Evolutionary conservation across 73 alveolate genomes (phyloP).

Genomic region (Urostyla sp.): DNA sequence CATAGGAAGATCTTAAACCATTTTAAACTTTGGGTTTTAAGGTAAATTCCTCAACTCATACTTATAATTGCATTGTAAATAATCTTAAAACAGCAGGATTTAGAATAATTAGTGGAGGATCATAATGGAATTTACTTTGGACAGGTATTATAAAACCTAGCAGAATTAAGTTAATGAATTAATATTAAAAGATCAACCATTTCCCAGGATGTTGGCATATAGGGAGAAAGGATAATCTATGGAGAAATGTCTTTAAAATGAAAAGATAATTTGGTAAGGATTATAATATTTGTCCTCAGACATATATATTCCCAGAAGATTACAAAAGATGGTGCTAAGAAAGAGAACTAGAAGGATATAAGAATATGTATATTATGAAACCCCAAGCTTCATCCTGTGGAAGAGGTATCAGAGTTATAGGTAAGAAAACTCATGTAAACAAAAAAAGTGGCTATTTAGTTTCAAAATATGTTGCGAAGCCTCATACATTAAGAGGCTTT

Average conservation of each 20-base stretch:
- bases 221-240: constrained; percentile 86
- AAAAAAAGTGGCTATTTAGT: constrained; percentile 81
- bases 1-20: constrained; percentile 48
- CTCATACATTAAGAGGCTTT: constrained; percentile 91
- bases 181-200: constrained; percentile 82
- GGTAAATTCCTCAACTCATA: constrained; percentile 43
- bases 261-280: constrained; percentile 74
- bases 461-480: constrained; percentile 88
- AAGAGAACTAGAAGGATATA: constrained; percentile 78
- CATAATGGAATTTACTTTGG: constrained; percentile 58
- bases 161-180: constrained; percentile 67
- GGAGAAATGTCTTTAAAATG: constrained; percentile 77
- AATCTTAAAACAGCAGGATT: constrained; percentile 58
- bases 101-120: constrained; percentile 41
- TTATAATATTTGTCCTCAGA: constrained; percentile 83
- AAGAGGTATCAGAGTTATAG: constrained; percentile 91
- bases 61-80: constrained; percentile 59
- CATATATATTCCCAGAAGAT: constrained; percentile 91
- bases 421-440: constrained; percentile 72
- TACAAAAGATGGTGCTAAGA: constrained; percentile 76
- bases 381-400: constrained; percentile 96
- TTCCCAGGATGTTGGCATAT: constrained; percentile 91
- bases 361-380: constrained; percentile 85
- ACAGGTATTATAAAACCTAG: constrained; percentile 58
- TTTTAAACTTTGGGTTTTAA: constrained; percentile 38